These are phyloP conservation scores for Maudiozyma saulgeensis DNA, from an alignment of 805 yeast genomes.

Conservation along the genomic window DNA sequence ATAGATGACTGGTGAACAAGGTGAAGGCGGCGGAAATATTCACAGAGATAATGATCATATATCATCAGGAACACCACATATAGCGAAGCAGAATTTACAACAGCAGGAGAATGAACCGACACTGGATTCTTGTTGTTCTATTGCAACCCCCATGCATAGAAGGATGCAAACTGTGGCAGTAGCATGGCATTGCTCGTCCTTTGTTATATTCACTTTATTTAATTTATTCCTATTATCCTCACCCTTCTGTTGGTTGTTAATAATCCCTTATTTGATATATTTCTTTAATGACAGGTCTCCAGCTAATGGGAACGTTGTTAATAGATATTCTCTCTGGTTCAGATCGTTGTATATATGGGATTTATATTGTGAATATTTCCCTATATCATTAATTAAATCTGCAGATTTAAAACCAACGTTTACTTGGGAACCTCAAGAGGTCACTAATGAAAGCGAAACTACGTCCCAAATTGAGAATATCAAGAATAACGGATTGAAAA, in stretches of 20 bases:
- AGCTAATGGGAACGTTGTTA: conserved; percentile 58
- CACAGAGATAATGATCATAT: not conserved
- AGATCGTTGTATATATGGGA: conserved; percentile 55
- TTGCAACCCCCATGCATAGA: conserved; percentile 42
- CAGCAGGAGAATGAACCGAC: conserved; percentile 1
- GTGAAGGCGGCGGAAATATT: not conserved
- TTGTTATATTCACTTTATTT: conserved; percentile 40
- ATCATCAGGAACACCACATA: not conserved
- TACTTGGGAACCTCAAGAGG: conserved; percentile 20
- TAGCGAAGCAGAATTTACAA: not conserved
- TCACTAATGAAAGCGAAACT: not conserved
- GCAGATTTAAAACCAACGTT: conserved; percentile 67
- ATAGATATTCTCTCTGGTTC: conserved; percentile 47
- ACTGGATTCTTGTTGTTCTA: conserved; percentile 36
- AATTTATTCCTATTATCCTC: conserved; percentile 51
- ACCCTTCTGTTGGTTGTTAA: conserved; percentile 57
- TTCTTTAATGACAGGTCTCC: conserved; percentile 56
- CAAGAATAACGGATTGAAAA: conserved; percentile 1
- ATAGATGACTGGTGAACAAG: not conserved
- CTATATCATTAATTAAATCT: conserved; percentile 61
- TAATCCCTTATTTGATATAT: conserved; percentile 56
- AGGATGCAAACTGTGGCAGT: conserved; percentile 61
- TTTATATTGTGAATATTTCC: conserved; percentile 70
- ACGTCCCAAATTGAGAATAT: not conserved
- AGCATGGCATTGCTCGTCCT: conserved; percentile 64